Conservation (phyloP, 2,329 filamentous ascomycete species). For the Curvularia sp. region DNA sequence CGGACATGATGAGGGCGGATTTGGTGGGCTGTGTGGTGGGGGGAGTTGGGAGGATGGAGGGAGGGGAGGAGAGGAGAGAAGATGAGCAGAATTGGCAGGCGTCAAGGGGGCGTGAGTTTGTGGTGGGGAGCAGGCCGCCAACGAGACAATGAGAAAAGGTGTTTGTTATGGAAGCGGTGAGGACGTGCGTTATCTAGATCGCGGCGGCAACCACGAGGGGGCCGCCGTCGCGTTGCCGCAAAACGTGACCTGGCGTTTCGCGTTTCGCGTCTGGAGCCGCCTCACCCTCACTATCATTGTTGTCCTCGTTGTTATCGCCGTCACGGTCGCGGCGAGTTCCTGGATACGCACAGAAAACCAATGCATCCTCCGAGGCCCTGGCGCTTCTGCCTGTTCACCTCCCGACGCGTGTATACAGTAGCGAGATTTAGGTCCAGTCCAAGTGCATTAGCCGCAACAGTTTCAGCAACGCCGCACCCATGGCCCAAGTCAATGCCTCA, state of each 20-base stretch:
- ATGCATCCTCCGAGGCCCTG: background rate
- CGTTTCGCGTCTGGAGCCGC: conserved; percentile 20
- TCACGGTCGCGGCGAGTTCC: background rate
- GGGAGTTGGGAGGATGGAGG: conserved; percentile 1
- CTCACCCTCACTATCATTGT: background rate
- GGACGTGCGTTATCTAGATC: conserved; percentile 32
- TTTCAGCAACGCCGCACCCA: conserved; percentile 6
- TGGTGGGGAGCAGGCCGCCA: conserved; percentile 11
- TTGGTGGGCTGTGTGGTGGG: conserved; percentile 7
- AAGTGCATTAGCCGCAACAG: conserved; percentile 11
- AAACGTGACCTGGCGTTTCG: conserved; percentile 31
- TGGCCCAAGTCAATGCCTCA: too few species aligned
- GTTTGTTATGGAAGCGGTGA: conserved; percentile 33
- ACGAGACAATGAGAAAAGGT: conserved; percentile 20
- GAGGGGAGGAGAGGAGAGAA: background rate
- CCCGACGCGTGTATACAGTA: conserved; percentile 2
- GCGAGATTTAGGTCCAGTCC: conserved; percentile 10
- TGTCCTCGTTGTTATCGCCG: background rate
- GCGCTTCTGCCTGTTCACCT: background rate
- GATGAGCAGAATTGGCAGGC: conserved; percentile 2
- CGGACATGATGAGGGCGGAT: conserved; percentile 72
- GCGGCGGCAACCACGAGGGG: conserved; percentile 29
- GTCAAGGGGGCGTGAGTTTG: conserved; percentile 6
- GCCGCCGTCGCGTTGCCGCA: conserved; percentile 6
- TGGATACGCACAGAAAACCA: background rate